Base-by-base conservation (phyloP, 2,329 filamentous ascomycete genomes). In the Colletotrichum camelliae region DNA sequence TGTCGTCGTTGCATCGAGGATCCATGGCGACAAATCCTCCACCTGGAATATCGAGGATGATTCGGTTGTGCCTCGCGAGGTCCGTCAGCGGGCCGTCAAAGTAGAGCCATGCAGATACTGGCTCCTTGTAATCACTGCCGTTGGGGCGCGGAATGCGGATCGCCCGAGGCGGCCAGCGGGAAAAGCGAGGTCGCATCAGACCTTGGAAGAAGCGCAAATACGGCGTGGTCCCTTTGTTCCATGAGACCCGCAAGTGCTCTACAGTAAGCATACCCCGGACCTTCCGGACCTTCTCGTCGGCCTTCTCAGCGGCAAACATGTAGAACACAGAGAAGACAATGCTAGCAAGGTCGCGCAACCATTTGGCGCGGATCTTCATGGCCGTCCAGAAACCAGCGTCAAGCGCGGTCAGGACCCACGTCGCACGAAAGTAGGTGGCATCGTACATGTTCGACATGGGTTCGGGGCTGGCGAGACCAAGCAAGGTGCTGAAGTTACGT, bases 371-470 rank as follows among this genome's bases (percentile, higher is more conserved):
- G 78, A 99, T 96, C 80, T 93, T 94, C 97, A 99, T 99, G 39
- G 97, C 97, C 0, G 96, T 98, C 97, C 97, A 99, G 84, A 98
- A 99, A 2, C 97, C 97, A 7, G 97, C 97, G 81, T 99, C 97
- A 76, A 99, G 86, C 0, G 96, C 97, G 0, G 97, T 99, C 69
- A 97, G 93, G 18, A 98, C 92, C 97, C 97, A 99, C 82, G 97
- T 99, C 71, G 97, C 97, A 65, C 97, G 93, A 84, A 98, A 99
- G 86, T 97, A 99, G 33, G 94, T 93, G 67, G 95, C 90, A 70
- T 95, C 95, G 86, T 99, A 99, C 83, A 98, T 93, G 82, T 98
- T 98, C 35, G 96, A 94, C 81, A 99, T 90, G 24, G 97, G 97
- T 81, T 99, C 97, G 5, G 97, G 96, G 79, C 94, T 96, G 79